A percentile compares a stretch with the other conserved stretches of the same genome.
These are phyloP conservation scores for Rhynchospora breviuscula DNA, from an alignment of 176 grass and related monocot genomes.

Conservation along the genomic window DNA sequence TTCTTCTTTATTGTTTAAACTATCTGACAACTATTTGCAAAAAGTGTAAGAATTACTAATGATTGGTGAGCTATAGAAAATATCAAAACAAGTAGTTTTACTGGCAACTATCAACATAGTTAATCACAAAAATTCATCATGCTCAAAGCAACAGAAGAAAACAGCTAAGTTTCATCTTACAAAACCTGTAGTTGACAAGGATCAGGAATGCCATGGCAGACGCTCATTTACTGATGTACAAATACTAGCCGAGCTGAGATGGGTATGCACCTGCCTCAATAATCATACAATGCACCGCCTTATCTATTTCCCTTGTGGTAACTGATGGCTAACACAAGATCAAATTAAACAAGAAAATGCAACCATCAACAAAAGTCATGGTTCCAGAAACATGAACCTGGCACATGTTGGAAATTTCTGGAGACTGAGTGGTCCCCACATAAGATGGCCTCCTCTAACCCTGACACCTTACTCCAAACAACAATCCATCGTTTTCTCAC, in stretches of 20 bases:
- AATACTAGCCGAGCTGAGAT: slow-evolving; percentile 71
- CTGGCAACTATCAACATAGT: neutral
- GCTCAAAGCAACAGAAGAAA: neutral
- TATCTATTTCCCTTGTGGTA: slow-evolving; percentile 77
- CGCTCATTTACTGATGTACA: slow-evolving; percentile 84
- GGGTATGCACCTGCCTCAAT: slow-evolving; percentile 78
- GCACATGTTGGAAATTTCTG: no score
- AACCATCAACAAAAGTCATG: no score
- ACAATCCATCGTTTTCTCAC: no score
- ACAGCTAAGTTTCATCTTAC: slow-evolving; percentile 28
- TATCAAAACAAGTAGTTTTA: neutral
- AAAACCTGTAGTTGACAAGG: slow-evolving; percentile 74
- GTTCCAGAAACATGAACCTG: no score
- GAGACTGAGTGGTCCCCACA: no score
- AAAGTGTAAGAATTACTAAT: no score
- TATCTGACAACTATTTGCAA: no score
- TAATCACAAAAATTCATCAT: neutral
- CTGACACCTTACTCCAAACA: neutral
- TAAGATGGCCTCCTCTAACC: slow-evolving; percentile 40
- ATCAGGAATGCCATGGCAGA: slow-evolving; percentile 70
- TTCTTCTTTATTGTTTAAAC: neutral
- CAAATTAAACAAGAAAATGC: neutral
- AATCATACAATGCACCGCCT: slow-evolving; percentile 66
- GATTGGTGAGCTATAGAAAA: neutral
- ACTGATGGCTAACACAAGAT: slow-evolving; percentile 43